Evolutionary conservation across 2,329 filamentous ascomycete genomes (phyloP).

Genomic region (Exophiala lecanii-corni): DNA sequence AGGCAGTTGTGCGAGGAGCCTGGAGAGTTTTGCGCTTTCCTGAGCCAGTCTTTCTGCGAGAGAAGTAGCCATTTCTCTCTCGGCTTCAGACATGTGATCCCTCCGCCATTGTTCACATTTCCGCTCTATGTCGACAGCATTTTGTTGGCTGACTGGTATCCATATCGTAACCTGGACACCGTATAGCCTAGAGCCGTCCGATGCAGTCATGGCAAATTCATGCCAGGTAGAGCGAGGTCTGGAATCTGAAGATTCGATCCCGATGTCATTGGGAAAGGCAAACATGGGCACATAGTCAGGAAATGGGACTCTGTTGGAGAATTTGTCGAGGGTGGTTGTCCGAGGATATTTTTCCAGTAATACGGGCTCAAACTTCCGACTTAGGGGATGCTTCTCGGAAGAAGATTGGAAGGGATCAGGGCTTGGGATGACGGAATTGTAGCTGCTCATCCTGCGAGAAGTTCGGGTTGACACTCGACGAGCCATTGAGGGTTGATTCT

Average conservation of each 20-base stretch:
- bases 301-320: slow-evolving; percentile 75
- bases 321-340: slow-evolving; percentile 73
- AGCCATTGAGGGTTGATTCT: slow-evolving; percentile 72
- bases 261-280: slow-evolving; percentile 96
- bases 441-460: slow-evolving; percentile 85
- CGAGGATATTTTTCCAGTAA: slow-evolving; percentile 90
- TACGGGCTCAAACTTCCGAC: slow-evolving; percentile 92
- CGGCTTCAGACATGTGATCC: slow-evolving; percentile 95
- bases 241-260: slow-evolving; percentile 92
- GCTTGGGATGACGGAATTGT: slow-evolving; percentile 93
- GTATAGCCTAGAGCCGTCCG: slow-evolving; percentile 86
- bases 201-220: slow-evolving; percentile 95
- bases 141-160: slow-evolving; percentile 76
- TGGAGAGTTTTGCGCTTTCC: slow-evolving; percentile 85
- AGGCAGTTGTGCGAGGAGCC: slow-evolving; percentile 77
- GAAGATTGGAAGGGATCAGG: slow-evolving; percentile 86
- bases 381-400: slow-evolving; percentile 91
- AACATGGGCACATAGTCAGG: slow-evolving; percentile 99
- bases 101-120: slow-evolving; percentile 85
- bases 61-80: slow-evolving; percentile 87
- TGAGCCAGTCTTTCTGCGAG: slow-evolving; percentile 80
- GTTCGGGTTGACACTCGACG: slow-evolving; percentile 74
- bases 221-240: slow-evolving; percentile 96
- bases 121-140: slow-evolving; percentile 68
- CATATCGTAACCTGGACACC: slow-evolving; percentile 89